Evolutionary conservation across 2,329 filamentous ascomycete genomes (phyloP), one percentile per base, ranked within the genome.

Genomic region (Chaetothyriales sp.): DNA sequence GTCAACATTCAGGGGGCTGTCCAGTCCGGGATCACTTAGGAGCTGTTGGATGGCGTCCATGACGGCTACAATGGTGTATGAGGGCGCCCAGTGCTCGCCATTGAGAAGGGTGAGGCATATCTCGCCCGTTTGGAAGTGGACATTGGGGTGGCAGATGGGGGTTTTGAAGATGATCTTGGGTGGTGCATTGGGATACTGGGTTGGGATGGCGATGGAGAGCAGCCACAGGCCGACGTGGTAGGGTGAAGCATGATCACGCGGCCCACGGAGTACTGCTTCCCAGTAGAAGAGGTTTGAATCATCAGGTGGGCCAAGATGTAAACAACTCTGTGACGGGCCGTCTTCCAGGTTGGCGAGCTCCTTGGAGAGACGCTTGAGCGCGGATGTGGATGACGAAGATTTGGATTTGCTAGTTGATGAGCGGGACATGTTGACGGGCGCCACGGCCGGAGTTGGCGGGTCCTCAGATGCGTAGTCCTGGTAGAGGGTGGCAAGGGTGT

Each of bases 81-180:
- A 82, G 1, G 89, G 86, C 54, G 86, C 85, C 90, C 90, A 97
- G 18, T 83, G 77, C 64, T 73, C 69, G 0, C 71, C 73, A 54
- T 78, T 81, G 48, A 98, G 75, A 56, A 97, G 76, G 65, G 95
- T 92, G 25, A 97, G 80, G 67, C 92, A 98, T 64, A 98, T 92
- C 69, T 95, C 89, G 60, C 92, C 92, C 2, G 81, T 89, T 43
- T 73, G 71, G 65, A 80, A 81, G 56, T 77, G 72, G 46, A 85
- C 81, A 69, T 95, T 95, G 47, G 89, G 82, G 71, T 95, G 89
- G 62, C 87, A 85, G 59, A 94, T 81, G 56, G 81, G 80, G 37
- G 89, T 98, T n/a, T 76, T 71, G 72, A 98, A 98, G 53, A 70
- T 74, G 59, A 98, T 83, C 43, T 73, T 76, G 1, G 92, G 92